Base-by-base conservation (phyloP, 495 filamentous ascomycete genomes). In the Trichoderma orchidacearum region DNA sequence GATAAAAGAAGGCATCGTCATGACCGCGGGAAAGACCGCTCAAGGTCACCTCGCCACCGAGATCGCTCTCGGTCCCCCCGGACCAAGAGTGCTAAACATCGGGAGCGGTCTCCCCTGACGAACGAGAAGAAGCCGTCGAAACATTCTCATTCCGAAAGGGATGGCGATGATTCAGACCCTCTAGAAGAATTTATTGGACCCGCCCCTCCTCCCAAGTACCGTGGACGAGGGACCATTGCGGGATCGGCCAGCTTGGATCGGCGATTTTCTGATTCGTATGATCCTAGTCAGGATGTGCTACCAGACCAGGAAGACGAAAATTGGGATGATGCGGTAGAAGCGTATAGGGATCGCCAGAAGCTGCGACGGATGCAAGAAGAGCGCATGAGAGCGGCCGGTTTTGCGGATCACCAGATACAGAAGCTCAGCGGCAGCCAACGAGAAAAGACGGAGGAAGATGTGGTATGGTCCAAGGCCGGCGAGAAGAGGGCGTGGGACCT, bases 401-500 rank as follows among this genome's bases (percentile, higher is more conserved):
- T 95, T 62, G 80, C 80, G 2, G 89, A 92, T 15, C 80, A 83
- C 13, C 80, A 87, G 59, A 80, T 96, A 41, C 74, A 78, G 60
- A 83, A 83, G 60, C 94, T 86, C 89, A 87, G 91, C 72, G 84
- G 79, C 50, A 80, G 83, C 27, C 30, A 36, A 8, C 75, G 75
- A 1, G 78, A 78, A 57, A 75, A 74, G 58, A 77, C 84, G 60
- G 76, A 81, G 55, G 84, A 85, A 30, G 81, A 89, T 64, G 85
- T 95, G 12, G 77, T 69, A 60, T 98, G 93, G 92, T 76, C 76
- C 45, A 86, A 83, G 65, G 81, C 78, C 48, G 91, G 89, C 0
- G 86, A 89, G 59, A 75, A 80, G n/a, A 79, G 89, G 32, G 92
- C 95, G 64, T 96, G 91, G 91, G 91, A 97, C 76, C 75, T 83